Evolutionary conservation across 495 filamentous ascomycete species (phyloP), one percentile per base, ranked within the genome.

Genomic region (Talaromyces wortmannii): DNA sequence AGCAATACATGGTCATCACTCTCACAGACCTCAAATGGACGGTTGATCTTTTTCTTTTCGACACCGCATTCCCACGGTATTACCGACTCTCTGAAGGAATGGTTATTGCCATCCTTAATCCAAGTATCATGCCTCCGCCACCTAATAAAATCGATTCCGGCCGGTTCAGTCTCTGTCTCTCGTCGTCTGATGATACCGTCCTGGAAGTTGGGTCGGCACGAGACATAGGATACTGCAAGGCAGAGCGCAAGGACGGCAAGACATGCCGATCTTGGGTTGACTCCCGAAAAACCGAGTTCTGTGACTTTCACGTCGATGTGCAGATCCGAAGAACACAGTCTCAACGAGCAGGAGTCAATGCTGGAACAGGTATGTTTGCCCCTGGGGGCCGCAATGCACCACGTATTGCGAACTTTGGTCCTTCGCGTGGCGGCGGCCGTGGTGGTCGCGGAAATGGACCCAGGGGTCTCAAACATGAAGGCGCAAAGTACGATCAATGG

Each of bases 101-200:
- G 0, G 76, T 97, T 3, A 77, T 99, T 50, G 94, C 95, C 7
- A 86, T 99, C 36, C 75, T 99, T n/a, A 99, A 97, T 60, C 94
- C 95, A 0, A 83, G 71, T 3, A 86, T 97, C 59, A 86, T 99
- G 81, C 89, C 92, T 7, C 95, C 95, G 3, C 84, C 84, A 0
- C 80, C 80, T 3, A 76, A 79, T 12, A 83, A 83, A 50, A 74
- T 84, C 12, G 87, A 89, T 54, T 92, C 88, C 5, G 89, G 90
- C 23, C 77, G 81, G 23, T 99, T 97, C 67, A 89, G 86, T 36
- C 76, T 99, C 29, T 83, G 86, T 1, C 78, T 99, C 52, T 86
- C 86, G 45, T 89, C 83, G 51, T 90, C 88, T 40, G 86, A 88
- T 40, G 94, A 99, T 57, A 92, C 85, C 0, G 78, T 99, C 15